phyloP scores from a whole-genome alignment of 192 early-diverging fungal genomes.

The Backusella tarrabulga region DNA sequence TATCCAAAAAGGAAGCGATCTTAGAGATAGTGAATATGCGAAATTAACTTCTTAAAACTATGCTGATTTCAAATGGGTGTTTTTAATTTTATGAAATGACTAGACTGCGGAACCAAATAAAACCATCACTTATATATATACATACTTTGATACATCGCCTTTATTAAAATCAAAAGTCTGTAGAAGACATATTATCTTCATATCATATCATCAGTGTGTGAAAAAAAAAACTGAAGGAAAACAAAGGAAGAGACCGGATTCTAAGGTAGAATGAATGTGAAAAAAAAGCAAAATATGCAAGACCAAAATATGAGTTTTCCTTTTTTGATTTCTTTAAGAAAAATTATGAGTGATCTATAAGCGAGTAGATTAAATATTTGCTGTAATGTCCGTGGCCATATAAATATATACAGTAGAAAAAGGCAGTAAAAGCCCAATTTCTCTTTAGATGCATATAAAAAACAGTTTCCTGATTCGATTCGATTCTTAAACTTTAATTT shows the following conservation, averaged over 20 bases:
- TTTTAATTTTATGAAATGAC: too few relatives aligned
- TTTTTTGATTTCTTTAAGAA: background rate
- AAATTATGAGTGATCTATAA: background rate
- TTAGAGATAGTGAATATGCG: too few relatives aligned
- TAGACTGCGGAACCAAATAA: background rate
- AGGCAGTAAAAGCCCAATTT: background rate
- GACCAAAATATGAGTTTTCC: background rate
- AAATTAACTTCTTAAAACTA: too few relatives aligned
- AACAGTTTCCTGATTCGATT: background rate
- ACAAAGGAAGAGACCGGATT: background rate
- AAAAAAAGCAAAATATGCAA: background rate
- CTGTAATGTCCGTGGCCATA: background rate
- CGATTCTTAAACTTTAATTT: background rate
- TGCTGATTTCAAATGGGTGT: too few relatives aligned
- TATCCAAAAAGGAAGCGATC: too few relatives aligned
- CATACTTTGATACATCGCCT: background rate
- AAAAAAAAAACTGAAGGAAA: background rate
- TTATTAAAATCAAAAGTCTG: background rate
- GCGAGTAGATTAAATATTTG: too few relatives aligned
- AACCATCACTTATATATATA: background rate
- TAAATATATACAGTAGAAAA: too few relatives aligned
- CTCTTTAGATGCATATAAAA: background rate
- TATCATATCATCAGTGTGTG: background rate
- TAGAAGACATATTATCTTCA: background rate
- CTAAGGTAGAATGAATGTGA: background rate